A percentile compares a stretch with the other conserved stretches of the same genome.
These are phyloP conservation scores for Elasticomyces elasticus DNA, from an alignment of 495 filamentous ascomycete genomes.

Conservation along the genomic window DNA sequence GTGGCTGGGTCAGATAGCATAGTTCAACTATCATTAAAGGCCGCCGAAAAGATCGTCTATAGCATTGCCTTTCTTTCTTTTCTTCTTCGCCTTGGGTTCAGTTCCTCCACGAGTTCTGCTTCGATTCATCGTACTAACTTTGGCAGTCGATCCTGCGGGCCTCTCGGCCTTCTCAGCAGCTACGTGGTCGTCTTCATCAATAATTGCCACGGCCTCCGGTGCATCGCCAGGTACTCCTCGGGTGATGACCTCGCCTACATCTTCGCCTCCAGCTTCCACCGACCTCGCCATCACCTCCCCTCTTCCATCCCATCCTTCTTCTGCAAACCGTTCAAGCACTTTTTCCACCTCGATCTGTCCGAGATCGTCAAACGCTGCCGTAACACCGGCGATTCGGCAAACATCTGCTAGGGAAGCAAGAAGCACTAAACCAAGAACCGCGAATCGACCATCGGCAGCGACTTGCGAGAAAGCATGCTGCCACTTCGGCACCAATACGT, in stretches of 20 bases:
- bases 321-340: conserved; percentile 25
- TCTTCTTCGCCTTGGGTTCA: conserved; percentile 1
- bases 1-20: conserved; percentile 29
- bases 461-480: conserved; percentile 21
- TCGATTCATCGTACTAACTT: not conserved
- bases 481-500: conserved; percentile 21
- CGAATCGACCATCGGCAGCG: conserved; percentile 18
- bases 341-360: conserved; percentile 20
- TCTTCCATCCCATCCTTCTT: conserved; percentile 20
- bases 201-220: too few relatives aligned
- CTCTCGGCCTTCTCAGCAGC: not conserved
- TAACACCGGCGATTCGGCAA: conserved; percentile 14
- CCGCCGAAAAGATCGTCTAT: conserved; percentile 55
- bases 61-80: conserved; percentile 43
- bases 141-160: not conserved
- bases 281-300: conserved; percentile 5
- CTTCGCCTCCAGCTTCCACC: conserved; percentile 11
- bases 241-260: conserved; percentile 25
- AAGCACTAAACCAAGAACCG: conserved; percentile 21
- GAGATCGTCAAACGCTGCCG: conserved; percentile 12
- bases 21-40: conserved; percentile 34
- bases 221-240: not conserved
- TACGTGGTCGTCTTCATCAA: too few relatives aligned
- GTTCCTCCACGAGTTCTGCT: not conserved
- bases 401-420: conserved; percentile 11